Percentiles rank a stretch among this genome's conserved stretches.
phyloP scores from a whole-genome alignment of 2,329 filamentous ascomycete genomes.

The Colletotrichum salicis region DNA sequence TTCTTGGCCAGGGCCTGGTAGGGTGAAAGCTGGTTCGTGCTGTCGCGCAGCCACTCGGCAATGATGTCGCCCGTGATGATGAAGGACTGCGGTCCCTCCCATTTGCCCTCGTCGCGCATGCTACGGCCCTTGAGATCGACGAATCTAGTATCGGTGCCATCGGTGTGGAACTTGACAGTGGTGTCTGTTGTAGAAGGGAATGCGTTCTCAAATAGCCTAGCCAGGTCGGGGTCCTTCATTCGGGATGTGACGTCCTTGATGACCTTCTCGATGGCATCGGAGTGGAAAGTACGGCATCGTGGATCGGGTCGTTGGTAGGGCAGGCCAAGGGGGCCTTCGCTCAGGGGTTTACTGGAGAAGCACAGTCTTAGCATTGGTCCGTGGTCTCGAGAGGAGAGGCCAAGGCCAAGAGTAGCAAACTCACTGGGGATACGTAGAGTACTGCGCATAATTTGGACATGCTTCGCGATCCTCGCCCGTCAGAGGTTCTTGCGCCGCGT shows the following conservation, averaged over 20 bases:
- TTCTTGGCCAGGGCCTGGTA: conserved; percentile 88
- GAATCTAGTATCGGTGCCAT: conserved; percentile 57
- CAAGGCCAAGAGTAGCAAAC: conserved; percentile 31
- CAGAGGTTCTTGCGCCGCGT: conserved; percentile 31
- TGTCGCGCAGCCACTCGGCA: conserved; percentile 91
- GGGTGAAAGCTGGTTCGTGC: conserved; percentile 90
- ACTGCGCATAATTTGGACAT: conserved; percentile 55
- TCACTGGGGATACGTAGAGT: conserved; percentile 53
- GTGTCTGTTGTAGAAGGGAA: conserved; percentile 94
- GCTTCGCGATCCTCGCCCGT: conserved; percentile 40
- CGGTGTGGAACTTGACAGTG: conserved; percentile 87
- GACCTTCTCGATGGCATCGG: conserved; percentile 85
- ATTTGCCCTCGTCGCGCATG: conserved; percentile 67
- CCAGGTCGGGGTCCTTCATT: conserved; percentile 87
- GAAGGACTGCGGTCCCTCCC: conserved; percentile 90
- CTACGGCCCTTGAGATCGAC: conserved; percentile 40
- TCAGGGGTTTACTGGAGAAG: conserved; percentile 74
- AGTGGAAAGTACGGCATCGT: conserved; percentile 89
- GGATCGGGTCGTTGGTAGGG: conserved; percentile 86
- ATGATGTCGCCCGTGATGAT: conserved; percentile 95
- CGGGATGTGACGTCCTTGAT: conserved; percentile 83
- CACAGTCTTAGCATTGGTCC: conserved; percentile 9
- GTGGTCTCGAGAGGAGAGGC: not conserved
- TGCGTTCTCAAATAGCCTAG: conserved; percentile 92
- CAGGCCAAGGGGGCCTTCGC: conserved; percentile 79